Percentiles rank a stretch among this genome's conserved stretches.
These are phyloP conservation scores for Colletotrichum orbiculare DNA, from an alignment of 2,329 filamentous ascomycete genomes.

Conservation along the genomic window DNA sequence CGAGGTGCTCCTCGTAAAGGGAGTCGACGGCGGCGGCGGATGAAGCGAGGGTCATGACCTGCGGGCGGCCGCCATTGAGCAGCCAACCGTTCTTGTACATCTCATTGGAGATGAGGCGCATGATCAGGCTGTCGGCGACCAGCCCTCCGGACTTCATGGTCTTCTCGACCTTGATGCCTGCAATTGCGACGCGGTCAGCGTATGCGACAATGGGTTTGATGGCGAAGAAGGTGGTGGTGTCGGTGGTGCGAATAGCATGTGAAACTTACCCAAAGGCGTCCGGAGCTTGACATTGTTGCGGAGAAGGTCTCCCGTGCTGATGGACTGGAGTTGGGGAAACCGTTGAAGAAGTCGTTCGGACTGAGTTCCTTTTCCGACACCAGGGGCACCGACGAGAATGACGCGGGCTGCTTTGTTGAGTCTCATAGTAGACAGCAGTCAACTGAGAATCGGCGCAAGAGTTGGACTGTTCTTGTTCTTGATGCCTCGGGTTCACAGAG, in stretches of 20 bases:
- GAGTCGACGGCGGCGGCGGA: slow-evolving; percentile 50
- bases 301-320: slow-evolving; percentile 93
- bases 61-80: slow-evolving; percentile 51
- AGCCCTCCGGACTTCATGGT: slow-evolving; percentile 89
- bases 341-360: slow-evolving; percentile 86
- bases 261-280: slow-evolving; percentile 80
- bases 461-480: slow-evolving; percentile 13
- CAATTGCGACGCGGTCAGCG: slow-evolving; percentile 10
- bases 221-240: neutral
- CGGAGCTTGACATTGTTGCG: slow-evolving; percentile 91
- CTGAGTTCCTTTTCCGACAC: slow-evolving; percentile 97
- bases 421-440: slow-evolving; percentile 59
- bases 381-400: slow-evolving; percentile 95
- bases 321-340: slow-evolving; percentile 89
- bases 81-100: slow-evolving; percentile 89
- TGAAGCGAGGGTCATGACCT: slow-evolving; percentile 65
- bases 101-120: slow-evolving; percentile 92
- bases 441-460: slow-evolving; percentile 21
- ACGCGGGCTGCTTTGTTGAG: slow-evolving; percentile 87
- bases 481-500: slow-evolving; percentile 12
- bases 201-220: neutral
- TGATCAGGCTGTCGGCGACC: slow-evolving; percentile 91
- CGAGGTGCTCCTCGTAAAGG: slow-evolving; percentile 44
- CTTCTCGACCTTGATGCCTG: slow-evolving; percentile 90
- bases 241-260: neutral